phyloP scores from a whole-genome alignment of 257 asterid genomes.

The Solanum virginianum region DNA sequence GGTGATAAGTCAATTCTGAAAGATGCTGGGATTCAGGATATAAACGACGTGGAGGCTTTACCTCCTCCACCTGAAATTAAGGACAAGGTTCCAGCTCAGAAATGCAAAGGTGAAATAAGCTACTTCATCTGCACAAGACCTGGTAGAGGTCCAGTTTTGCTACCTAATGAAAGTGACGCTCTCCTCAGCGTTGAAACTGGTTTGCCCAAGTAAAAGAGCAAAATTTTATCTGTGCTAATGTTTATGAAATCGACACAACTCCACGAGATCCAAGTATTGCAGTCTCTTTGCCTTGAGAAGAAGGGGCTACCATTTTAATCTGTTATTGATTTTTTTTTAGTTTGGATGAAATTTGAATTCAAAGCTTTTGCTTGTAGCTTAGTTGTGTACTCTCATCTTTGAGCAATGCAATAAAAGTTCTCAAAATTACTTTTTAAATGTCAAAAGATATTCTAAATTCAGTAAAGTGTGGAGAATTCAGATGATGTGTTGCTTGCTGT shows the following conservation, averaged over 20 bases:
- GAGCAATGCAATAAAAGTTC: background rate
- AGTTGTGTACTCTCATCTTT: background rate
- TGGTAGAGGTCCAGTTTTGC: constrained; percentile 67
- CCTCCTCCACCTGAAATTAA: constrained; percentile 73
- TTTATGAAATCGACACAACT: background rate
- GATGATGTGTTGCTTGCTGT: background rate
- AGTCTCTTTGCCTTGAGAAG: background rate
- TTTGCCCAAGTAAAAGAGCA: constrained; percentile 47
- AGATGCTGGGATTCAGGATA: constrained; percentile 66
- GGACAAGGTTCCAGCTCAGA: constrained; percentile 38
- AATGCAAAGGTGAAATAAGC: constrained; percentile 67
- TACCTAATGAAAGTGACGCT: constrained; percentile 55
- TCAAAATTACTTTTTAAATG: background rate
- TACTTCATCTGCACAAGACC: constrained; percentile 64
- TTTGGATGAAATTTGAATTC: background rate
- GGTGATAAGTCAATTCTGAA: constrained; percentile 80
- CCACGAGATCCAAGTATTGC: background rate
- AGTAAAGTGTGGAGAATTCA: background rate
- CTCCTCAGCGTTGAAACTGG: constrained; percentile 74
- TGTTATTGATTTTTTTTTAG: background rate
- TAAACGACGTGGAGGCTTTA: constrained; percentile 64
- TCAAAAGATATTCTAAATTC: background rate
- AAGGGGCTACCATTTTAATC: background rate
- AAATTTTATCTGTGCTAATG: background rate
- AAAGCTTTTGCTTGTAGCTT: background rate